A percentile compares a stretch with the other conserved stretches of the same genome.
Evolutionary conservation across 176 grass and related monocot species (phyloP).

Genomic region (Eremochloa ophiuroides): DNA sequence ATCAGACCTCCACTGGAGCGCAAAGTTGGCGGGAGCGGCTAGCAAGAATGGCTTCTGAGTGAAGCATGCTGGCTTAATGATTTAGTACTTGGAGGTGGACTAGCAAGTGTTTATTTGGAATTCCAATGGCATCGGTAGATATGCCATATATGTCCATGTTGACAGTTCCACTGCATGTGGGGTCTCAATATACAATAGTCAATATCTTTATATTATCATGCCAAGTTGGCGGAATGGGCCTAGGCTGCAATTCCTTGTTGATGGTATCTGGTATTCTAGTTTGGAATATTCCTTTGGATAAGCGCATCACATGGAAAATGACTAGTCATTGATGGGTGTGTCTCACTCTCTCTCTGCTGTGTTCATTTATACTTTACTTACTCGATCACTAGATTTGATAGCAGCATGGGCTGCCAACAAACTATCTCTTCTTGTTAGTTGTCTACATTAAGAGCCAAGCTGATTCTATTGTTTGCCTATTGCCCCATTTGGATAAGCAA

Average conservation of each 20-base stretch:
- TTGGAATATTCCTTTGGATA: slow-evolving; percentile 67
- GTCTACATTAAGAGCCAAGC: slow-evolving; percentile 10
- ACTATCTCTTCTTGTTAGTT: slow-evolving; percentile 21
- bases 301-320: slow-evolving; percentile 41
- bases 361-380: slow-evolving; percentile 9
- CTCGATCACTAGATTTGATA: slow-evolving; percentile 24
- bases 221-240: slow-evolving; percentile 38
- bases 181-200: slow-evolving; percentile 31
- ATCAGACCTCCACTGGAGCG: slow-evolving; percentile 17
- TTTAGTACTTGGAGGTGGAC: no score
- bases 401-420: slow-evolving; percentile 30
- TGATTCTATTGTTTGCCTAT: neutral
- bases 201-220: slow-evolving; percentile 36
- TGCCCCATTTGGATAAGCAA: slow-evolving; percentile 15
- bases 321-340: slow-evolving; percentile 30
- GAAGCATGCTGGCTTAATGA: slow-evolving; percentile 35
- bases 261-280: slow-evolving; percentile 50
- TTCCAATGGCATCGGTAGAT: slow-evolving; percentile 30
- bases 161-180: slow-evolving; percentile 41
- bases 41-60: slow-evolving; percentile 39
- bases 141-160: slow-evolving; percentile 32
- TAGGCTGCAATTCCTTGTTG: slow-evolving; percentile 32
- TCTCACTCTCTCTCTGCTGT: slow-evolving; percentile 15
- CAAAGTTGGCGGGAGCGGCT: slow-evolving; percentile 29
- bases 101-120: slow-evolving; percentile 27